Conservation (phyloP, 345 rosid species). For the Citrus sinensis region DVS_A1.0 CM039161.1:22844501-22845000, state of each 20-base stretch:
- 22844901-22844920: neutral
- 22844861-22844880: neutral
- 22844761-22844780: conserved; percentile 95
- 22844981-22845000: conserved; percentile 5
- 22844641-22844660: conserved; percentile 76
- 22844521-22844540: neutral
- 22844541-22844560: neutral
- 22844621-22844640: conserved; percentile 57
- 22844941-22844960: neutral
- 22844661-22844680: conserved; percentile 91
- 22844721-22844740: conserved; percentile 98
- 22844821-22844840: neutral
- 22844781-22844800: conserved; percentile 4
- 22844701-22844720: conserved; percentile 72
- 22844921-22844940: neutral
- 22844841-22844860: neutral
- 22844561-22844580: conserved; percentile 29
- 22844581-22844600: conserved; percentile 71
- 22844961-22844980: neutral
- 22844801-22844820: neutral
- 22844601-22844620: conserved; percentile 74
- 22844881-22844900: neutral
- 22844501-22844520: neutral
- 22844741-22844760: conserved; percentile 84
- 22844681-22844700: conserved; percentile 84